These are phyloP conservation scores for Dryas integrifolia DNA, from an alignment of 331 rosid species.

Conservation along the genomic window DNA sequence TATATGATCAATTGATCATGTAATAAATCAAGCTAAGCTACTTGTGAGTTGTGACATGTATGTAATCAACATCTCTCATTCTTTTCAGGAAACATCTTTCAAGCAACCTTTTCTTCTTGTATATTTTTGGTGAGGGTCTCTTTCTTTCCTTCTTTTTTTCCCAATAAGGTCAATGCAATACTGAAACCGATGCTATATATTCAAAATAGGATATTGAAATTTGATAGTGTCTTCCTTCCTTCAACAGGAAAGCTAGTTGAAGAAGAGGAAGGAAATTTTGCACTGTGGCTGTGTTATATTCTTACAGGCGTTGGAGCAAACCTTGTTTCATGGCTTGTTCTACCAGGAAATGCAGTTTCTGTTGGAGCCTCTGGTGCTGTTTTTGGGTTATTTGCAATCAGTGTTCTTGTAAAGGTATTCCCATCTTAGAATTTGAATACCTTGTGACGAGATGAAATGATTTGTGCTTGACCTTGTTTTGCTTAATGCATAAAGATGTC, in stretches of 20 bases:
- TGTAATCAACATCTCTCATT: slow-evolving; percentile 29
- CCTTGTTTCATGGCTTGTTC: slow-evolving; percentile 87
- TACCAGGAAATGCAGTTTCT: slow-evolving; percentile 84
- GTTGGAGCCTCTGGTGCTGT: slow-evolving; percentile 99
- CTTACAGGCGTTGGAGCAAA: slow-evolving; percentile 92
- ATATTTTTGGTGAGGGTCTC: slow-evolving; percentile 77
- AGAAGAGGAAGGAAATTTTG: slow-evolving; percentile 96
- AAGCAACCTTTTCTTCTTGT: slow-evolving; percentile 96
- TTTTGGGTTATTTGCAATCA: slow-evolving; percentile 83
- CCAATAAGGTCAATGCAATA: not conserved
- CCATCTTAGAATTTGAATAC: not conserved
- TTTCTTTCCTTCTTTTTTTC: slow-evolving; percentile 16
- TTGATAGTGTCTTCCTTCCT: slow-evolving; percentile 12
- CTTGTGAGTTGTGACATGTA: not conserved
- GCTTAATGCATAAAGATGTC: slow-evolving; percentile 56
- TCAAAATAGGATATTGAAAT: not conserved
- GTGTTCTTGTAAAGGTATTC: slow-evolving; percentile 84
- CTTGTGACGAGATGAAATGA: slow-evolving; percentile 9
- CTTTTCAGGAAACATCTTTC: slow-evolving; percentile 90
- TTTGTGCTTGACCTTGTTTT: slow-evolving; percentile 3
- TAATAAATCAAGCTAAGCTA: not conserved
- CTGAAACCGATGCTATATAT: slow-evolving; percentile 2
- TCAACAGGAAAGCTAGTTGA: slow-evolving; percentile 88
- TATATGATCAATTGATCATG: not conserved
- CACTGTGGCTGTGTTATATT: slow-evolving; percentile 86